Percentiles rank a stretch among this genome's conserved stretches.
These are phyloP conservation scores for Asterionellopsis glacialis DNA, from an alignment of 108 stramenopile genomes.

Conservation along the genomic window DNA sequence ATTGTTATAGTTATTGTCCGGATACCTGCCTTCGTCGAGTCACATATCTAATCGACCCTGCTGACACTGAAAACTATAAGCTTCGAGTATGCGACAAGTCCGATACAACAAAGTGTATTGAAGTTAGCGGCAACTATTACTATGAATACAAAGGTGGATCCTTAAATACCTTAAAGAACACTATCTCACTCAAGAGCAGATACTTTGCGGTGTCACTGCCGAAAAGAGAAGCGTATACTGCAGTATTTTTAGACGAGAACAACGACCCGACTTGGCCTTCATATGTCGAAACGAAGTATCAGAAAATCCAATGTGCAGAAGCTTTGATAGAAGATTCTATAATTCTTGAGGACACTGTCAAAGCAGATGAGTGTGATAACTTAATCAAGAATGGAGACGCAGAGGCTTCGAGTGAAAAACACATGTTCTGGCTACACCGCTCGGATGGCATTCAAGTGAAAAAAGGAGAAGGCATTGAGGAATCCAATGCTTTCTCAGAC, in stretches of 20 bases:
- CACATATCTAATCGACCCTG: background rate
- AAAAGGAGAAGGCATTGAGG: background rate
- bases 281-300: background rate
- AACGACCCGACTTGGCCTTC: background rate
- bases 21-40: background rate
- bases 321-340: background rate
- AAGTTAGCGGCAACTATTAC: background rate
- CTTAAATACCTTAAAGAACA: background rate
- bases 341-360: background rate
- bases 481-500: background rate
- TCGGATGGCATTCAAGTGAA: background rate
- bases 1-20: background rate
- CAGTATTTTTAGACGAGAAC: background rate
- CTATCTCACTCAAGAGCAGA: background rate
- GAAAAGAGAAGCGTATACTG: background rate
- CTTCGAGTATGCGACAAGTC: background rate
- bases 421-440: background rate
- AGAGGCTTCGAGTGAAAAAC: background rate
- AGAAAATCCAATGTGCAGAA: background rate
- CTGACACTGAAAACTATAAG: background rate
- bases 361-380: background rate
- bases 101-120: background rate
- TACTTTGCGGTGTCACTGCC: background rate
- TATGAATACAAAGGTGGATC: background rate
- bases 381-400: slow-evolving; percentile 3